These are phyloP conservation scores for Colletotrichum tropicale DNA, from an alignment of 2,329 filamentous ascomycete species.

Conservation along the genomic window DNA sequence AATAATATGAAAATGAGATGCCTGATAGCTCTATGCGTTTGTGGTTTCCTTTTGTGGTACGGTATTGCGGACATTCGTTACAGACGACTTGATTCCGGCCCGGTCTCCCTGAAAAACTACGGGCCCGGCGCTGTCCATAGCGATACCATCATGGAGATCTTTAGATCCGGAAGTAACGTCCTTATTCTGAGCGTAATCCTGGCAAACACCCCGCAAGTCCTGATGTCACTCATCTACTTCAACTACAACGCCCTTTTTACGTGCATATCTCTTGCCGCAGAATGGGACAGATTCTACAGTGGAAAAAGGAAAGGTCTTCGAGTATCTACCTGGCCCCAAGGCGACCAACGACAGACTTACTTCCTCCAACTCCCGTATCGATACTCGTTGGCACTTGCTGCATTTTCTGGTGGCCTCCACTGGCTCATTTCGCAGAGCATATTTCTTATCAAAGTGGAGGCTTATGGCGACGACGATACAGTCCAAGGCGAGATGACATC, in stretches of 20 bases:
- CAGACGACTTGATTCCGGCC: too few species aligned
- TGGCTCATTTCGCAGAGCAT: neutral
- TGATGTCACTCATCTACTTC: neutral
- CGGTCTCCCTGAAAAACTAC: too few species aligned
- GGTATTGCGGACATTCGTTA: neutral
- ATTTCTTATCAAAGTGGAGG: neutral
- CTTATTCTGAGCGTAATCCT: neutral
- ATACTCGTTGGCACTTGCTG: neutral
- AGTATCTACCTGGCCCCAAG: neutral
- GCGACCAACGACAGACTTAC: neutral
- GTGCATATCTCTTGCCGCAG: neutral
- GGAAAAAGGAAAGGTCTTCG: neutral
- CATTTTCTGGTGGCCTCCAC: neutral
- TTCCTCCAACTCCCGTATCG: neutral
- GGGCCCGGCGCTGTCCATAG: neutral
- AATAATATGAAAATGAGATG: too few species aligned
- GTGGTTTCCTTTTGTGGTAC: neutral
- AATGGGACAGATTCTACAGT: neutral
- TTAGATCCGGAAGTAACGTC: rapidly evolving
- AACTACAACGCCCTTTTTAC: neutral
- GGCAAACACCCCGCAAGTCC: neutral
- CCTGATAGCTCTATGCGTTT: neutral
- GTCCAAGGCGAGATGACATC: too few species aligned
- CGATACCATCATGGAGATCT: neutral
- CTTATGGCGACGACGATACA: too few species aligned